Percentiles rank a stretch among this genome's conserved stretches.
Evolutionary conservation across 106 monocot species (phyloP).

Genomic region (Allium sativum): DNA sequence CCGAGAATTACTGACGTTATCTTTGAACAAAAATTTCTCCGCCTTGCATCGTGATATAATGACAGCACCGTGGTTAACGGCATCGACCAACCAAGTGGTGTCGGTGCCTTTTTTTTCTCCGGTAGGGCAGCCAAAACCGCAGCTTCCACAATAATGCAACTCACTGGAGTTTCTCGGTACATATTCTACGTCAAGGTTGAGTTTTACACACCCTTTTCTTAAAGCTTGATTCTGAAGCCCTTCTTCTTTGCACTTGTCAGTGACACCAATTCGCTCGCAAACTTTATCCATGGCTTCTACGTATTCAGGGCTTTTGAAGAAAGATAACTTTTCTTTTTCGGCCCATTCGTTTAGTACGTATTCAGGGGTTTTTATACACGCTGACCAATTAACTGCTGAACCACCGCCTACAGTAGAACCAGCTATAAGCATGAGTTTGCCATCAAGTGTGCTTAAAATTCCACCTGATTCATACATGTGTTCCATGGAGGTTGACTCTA

Average conservation of each 20-base stretch:
- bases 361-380: constrained; percentile 46
- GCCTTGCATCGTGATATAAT: constrained; percentile 70
- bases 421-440: constrained; percentile 36
- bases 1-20: not conserved
- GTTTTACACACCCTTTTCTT: constrained; percentile 66
- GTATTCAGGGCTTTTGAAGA: constrained; percentile 39
- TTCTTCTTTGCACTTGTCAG: constrained; percentile 46
- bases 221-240: constrained; percentile 75
- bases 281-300: constrained; percentile 60
- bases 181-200: constrained; percentile 46
- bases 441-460: constrained; percentile 22
- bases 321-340: constrained; percentile 26
- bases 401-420: constrained; percentile 73
- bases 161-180: constrained; percentile 58
- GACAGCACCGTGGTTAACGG: constrained; percentile 49
- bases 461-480: constrained; percentile 58
- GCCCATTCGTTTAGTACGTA: constrained; percentile 61
- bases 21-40: constrained; percentile 44
- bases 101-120: constrained; percentile 66
- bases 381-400: constrained; percentile 71
- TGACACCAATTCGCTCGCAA: constrained; percentile 63
- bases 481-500: constrained; percentile 40
- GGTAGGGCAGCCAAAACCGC: constrained; percentile 47
- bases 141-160: constrained; percentile 65
- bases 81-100: constrained; percentile 72